A percentile compares a stretch with the other conserved stretches of the same genome.
Evolutionary conservation across 495 filamentous ascomycete genomes (phyloP).

Genomic region (Aspergillus wentii): DNA sequence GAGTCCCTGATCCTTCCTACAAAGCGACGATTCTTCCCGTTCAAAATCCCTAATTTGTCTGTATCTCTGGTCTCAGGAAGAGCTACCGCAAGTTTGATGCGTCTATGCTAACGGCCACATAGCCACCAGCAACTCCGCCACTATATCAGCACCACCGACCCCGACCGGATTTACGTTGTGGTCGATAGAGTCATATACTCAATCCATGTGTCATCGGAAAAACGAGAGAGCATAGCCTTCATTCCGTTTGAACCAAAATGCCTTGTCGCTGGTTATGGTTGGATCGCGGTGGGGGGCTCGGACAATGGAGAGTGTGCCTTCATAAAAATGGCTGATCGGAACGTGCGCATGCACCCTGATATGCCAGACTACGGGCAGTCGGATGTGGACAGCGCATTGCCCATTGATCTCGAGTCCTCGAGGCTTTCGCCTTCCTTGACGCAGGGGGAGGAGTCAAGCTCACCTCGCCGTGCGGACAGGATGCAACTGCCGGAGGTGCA

Average conservation of each 20-base stretch:
- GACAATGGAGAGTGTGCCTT: constrained; percentile 80
- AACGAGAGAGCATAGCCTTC: constrained; percentile 68
- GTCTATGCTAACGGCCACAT: constrained; percentile 14
- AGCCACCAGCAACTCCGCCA: constrained; percentile 94
- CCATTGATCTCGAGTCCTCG: constrained; percentile 47
- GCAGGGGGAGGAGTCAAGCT: constrained; percentile 20
- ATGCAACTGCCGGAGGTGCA: constrained; percentile 40
- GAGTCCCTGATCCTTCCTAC: constrained; percentile 55
- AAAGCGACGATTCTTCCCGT: constrained; percentile 70
- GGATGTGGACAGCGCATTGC: constrained; percentile 59
- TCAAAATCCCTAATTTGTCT: constrained; percentile 68
- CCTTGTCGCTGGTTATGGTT: constrained; percentile 76
- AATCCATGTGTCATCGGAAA: constrained; percentile 65
- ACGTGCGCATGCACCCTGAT: constrained; percentile 21
- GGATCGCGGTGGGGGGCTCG: constrained; percentile 81
- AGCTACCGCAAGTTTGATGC: constrained; percentile 2
- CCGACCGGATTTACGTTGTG: constrained; percentile 78
- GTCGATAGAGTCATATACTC: constrained; percentile 67
- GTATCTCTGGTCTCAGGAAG: constrained; percentile 21
- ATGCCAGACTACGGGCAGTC: constrained; percentile 30
- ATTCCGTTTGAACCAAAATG: constrained; percentile 82
- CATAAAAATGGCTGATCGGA: constrained; percentile 53
- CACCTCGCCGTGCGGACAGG: constrained; percentile 24
- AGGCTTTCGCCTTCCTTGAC: constrained; percentile 22
- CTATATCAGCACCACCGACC: constrained; percentile 74